Evolutionary conservation across 1,284 basidiomycete species (phyloP).

Genomic region (Naganishia sp.): DNA sequence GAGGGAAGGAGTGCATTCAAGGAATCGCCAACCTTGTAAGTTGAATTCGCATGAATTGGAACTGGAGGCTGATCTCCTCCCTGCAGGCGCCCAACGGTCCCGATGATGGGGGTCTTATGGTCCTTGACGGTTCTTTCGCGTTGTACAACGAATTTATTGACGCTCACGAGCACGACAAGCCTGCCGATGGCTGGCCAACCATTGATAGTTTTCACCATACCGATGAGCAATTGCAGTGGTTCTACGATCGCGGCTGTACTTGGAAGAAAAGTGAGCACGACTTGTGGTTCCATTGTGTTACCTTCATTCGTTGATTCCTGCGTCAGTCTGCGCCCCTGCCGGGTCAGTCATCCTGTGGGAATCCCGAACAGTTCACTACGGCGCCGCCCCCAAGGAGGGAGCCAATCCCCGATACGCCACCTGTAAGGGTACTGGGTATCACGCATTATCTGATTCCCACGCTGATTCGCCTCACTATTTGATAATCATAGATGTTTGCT

Average conservation of each 20-base stretch:
- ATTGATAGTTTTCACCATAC: slow-evolving; percentile 47
- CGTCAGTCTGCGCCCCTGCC: slow-evolving; percentile 39
- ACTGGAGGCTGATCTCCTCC: too few species aligned
- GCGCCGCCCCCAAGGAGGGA: slow-evolving; percentile 35
- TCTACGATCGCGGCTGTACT: slow-evolving; percentile 45
- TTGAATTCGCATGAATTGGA: not conserved
- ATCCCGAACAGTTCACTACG: slow-evolving; percentile 39
- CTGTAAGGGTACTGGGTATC: slow-evolving; percentile 28
- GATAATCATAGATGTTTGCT: slow-evolving; percentile 40
- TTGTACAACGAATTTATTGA: slow-evolving; percentile 51
- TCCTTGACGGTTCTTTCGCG: slow-evolving; percentile 48
- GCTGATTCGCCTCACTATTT: not conserved
- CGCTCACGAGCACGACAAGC: slow-evolving; percentile 43
- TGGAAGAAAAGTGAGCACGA: slow-evolving; percentile 38
- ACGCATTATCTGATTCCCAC: not conserved
- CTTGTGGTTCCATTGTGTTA: not conserved
- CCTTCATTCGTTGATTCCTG: not conserved
- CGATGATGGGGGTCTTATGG: slow-evolving; percentile 54
- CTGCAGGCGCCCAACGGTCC: slow-evolving; percentile 45
- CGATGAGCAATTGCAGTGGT: slow-evolving; percentile 42
- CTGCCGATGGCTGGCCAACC: slow-evolving; percentile 47
- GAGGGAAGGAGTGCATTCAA: slow-evolving; percentile 52
- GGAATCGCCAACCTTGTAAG: slow-evolving; percentile 52
- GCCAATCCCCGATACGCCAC: slow-evolving; percentile 36
- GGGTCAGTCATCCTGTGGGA: slow-evolving; percentile 49